Evolutionary conservation across 495 filamentous ascomycete species (phyloP).

Genomic region (Lasiosphaeriaceae sp.): DNA sequence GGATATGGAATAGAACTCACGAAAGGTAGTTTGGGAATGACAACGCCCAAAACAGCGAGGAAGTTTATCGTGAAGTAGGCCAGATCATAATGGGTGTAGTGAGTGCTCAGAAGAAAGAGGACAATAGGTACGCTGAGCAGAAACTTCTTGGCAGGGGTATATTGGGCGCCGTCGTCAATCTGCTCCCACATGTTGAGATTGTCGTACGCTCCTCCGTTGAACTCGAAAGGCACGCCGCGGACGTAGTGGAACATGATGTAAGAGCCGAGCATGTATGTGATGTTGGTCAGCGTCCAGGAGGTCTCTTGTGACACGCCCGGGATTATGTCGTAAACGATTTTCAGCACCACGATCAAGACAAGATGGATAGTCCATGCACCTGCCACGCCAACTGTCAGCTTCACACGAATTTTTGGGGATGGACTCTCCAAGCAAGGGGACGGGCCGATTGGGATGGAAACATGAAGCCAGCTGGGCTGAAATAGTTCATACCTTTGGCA

Average conservation of each 20-base stretch:
- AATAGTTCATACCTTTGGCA: conserved; percentile 86
- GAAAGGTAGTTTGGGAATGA: conserved; percentile 92
- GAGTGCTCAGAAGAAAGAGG: conserved; percentile 92
- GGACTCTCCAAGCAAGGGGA: too few relatives aligned
- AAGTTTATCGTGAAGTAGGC: conserved; percentile 97
- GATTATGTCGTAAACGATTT: conserved; percentile 94
- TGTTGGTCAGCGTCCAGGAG: conserved; percentile 97
- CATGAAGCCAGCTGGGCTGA: not conserved
- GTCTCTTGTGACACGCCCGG: conserved; percentile 94
- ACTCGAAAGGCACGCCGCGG: conserved; percentile 96
- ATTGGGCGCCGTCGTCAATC: conserved; percentile 98
- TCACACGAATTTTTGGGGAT: not conserved
- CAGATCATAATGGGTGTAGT: conserved; percentile 97
- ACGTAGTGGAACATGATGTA: conserved; percentile 99
- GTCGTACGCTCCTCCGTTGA: conserved; percentile 98
- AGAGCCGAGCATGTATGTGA: conserved; percentile 97
- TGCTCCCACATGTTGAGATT: conserved; percentile 99
- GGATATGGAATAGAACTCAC: conserved; percentile 50
- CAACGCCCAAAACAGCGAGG: conserved; percentile 81
- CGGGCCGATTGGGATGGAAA: not conserved
- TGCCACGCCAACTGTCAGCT: conserved; percentile 32
- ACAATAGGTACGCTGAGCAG: conserved; percentile 88
- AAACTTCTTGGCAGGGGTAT: conserved; percentile 98
- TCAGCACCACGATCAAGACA: conserved; percentile 81
- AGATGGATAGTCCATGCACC: conserved; percentile 97